Base-by-base conservation (phyloP, 2,329 filamentous ascomycete genomes). In the Boeremia lycopersici region DNA sequence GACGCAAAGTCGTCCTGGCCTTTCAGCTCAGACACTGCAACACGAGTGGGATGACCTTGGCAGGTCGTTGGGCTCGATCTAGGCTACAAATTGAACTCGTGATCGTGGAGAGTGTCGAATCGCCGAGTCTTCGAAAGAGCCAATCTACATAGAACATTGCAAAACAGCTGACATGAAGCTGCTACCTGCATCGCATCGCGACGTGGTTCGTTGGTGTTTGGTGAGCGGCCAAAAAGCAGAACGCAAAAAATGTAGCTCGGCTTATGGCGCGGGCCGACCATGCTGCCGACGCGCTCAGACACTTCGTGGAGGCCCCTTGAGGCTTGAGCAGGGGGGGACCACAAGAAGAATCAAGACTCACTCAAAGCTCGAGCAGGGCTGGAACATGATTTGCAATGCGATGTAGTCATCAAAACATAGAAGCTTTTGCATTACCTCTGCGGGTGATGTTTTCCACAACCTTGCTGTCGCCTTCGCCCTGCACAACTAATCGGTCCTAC, bases 51-150 rank as follows among this genome's bases (percentile, higher is more conserved):
- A 90, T 86, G 82, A 88, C 87, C 88, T 91, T 91, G 89, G 89
- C 87, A 90, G 88, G 87, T 89, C 83, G 82, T 86, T 87, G 78
- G 69, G 83, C 79, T 89, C 83, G 73, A 72, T 93, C 81, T 93
- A 85, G 90, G 90, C 89, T 84, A 79, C 78, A 89, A 86, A 86
- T 86, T 93, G 93, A 90, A 93, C 90, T 91, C 82, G 89, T 81
- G 84, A 87, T 88, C 85, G 87, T 91, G 84, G 76, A 84, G 69
- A 81, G 75, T 81, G 80, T 79, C 73, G 76, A 77, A 80, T 82
- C 87, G 82, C 82, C 79, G 90, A 91, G 92, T 90, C 90, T 95
- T 95, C 90, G 90, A 95, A 90, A 90, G 89, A 87, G 90, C 90
- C 90, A 78, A 59, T 61, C 50, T 64, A 57, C 46, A 49, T 34